Conservation (phyloP, 2,329 filamentous ascomycete genomes). For the Ophiostoma sp. region DNA sequence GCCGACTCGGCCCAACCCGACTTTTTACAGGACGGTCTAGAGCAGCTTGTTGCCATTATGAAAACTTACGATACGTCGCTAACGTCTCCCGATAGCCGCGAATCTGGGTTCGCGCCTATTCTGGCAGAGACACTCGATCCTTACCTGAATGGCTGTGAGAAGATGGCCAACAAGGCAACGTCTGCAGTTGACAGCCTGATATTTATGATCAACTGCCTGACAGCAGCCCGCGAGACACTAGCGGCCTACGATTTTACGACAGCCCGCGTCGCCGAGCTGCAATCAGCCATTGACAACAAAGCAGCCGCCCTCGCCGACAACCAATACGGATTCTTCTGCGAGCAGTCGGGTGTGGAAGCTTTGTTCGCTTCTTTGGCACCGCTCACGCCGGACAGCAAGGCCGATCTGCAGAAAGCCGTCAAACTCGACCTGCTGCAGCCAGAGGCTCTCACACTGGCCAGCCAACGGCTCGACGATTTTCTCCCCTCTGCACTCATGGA, state of each 20-base stretch:
- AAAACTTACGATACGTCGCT: slow-evolving; percentile 85
- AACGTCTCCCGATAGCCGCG: slow-evolving; percentile 57
- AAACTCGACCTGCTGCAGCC: slow-evolving; percentile 59
- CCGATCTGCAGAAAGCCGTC: slow-evolving; percentile 56
- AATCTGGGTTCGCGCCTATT: slow-evolving; percentile 72
- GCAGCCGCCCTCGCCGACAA: slow-evolving; percentile 60
- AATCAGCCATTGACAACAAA: slow-evolving; percentile 56
- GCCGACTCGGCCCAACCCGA: slow-evolving; percentile 74
- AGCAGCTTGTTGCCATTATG: slow-evolving; percentile 75
- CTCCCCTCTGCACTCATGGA: slow-evolving; percentile 91
- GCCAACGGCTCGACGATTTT: slow-evolving; percentile 83
- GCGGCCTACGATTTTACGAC: slow-evolving; percentile 64
- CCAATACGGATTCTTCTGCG: slow-evolving; percentile 72
- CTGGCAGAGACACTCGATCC: slow-evolving; percentile 81
- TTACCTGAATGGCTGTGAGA: slow-evolving; percentile 74
- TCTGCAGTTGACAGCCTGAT: slow-evolving; percentile 61
- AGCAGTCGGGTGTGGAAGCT: slow-evolving; percentile 69
- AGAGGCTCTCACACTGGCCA: slow-evolving; percentile 62
- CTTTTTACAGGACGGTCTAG: slow-evolving; percentile 78
- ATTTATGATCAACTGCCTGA: slow-evolving; percentile 71
- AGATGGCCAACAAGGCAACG: slow-evolving; percentile 61
- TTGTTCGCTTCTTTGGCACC: slow-evolving; percentile 60
- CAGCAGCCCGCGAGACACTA: slow-evolving; percentile 58
- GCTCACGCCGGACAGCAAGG: slow-evolving; percentile 40
- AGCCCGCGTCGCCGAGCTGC: slow-evolving; percentile 55